phyloP scores from a whole-genome alignment of 1,284 basidiomycete species.

The Apiotrichum veenhuisii region DNA sequence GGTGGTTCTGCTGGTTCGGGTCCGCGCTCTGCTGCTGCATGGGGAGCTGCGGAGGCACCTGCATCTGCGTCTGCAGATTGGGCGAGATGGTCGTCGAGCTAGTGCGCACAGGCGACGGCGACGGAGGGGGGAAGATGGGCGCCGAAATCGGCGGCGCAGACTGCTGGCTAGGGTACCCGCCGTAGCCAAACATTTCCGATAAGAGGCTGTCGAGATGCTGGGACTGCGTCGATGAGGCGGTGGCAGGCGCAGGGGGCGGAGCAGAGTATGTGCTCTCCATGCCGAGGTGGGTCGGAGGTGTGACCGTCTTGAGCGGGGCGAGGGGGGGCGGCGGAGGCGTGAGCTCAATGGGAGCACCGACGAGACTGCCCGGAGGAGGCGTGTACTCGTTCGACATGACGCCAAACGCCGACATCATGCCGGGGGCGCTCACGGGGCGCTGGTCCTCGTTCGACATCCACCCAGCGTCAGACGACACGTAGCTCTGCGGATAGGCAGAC shows the following conservation, averaged over 20 bases:
- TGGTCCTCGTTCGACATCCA: neutral
- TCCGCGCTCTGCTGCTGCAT: neutral
- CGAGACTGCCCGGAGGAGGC: neutral
- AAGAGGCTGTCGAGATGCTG: constrained; percentile 10
- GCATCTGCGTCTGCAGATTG: neutral
- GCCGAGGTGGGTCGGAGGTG: neutral
- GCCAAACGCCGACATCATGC: neutral
- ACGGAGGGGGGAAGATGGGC: neutral
- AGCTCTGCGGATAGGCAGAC: neutral
- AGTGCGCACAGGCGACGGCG: neutral
- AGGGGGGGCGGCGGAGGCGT: neutral
- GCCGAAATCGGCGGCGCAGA: neutral
- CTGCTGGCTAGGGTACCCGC: neutral
- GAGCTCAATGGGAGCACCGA: neutral
- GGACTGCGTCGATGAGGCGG: neutral
- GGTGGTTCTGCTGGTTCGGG: neutral
- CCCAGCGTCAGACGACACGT: neutral
- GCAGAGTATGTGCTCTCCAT: neutral
- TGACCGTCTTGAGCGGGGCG: neutral
- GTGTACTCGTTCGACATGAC: neutral
- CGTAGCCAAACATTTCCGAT: constrained; percentile 15
- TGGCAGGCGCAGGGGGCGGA: neutral
- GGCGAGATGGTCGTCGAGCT: neutral
- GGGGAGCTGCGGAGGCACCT: neutral
- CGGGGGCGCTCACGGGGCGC: neutral